phyloP scores from a whole-genome alignment of 2,329 filamentous ascomycete species.

The Phaeosphaeriaceae sp. region DNA sequence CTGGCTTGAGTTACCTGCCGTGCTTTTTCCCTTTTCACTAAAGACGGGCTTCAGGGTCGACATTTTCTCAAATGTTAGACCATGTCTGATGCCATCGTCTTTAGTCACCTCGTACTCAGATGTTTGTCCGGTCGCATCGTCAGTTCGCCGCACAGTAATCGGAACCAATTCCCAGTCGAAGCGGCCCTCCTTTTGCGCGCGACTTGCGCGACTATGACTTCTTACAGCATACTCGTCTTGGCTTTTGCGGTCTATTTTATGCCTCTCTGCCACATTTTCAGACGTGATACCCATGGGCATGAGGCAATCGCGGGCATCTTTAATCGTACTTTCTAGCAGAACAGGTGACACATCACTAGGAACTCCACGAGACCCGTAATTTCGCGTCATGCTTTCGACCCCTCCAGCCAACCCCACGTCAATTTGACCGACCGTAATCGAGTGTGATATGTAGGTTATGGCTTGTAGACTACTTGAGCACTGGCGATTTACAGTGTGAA shows the following conservation, averaged over 20 bases:
- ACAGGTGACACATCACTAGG: conserved; percentile 74
- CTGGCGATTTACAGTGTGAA: conserved; percentile 88
- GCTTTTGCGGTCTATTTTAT: conserved; percentile 75
- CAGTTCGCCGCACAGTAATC: conserved; percentile 79
- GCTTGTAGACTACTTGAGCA: conserved; percentile 96
- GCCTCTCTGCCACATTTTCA: conserved; percentile 92
- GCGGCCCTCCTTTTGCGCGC: conserved; percentile 84
- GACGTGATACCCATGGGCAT: conserved; percentile 98
- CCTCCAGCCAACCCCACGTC: conserved; percentile 86
- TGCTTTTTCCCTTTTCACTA: conserved; percentile 85
- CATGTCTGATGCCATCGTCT: conserved; percentile 90
- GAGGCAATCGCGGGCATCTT: conserved; percentile 84
- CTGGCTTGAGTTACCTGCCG: conserved; percentile 83
- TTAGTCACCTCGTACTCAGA: conserved; percentile 77
- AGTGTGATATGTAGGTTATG: conserved; percentile 89
- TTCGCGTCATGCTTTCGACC: conserved; percentile 87
- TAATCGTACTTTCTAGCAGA: conserved; percentile 71
- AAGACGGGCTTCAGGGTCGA: conserved; percentile 88
- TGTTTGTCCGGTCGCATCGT: conserved; percentile 68
- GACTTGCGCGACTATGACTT: conserved; percentile 85
- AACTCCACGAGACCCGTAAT: conserved; percentile 80
- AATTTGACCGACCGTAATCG: conserved; percentile 80
- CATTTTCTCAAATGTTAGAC: conserved; percentile 82
- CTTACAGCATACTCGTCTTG: conserved; percentile 89
- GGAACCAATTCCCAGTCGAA: conserved; percentile 94